A percentile compares a stretch with the other conserved stretches of the same genome.
phyloP scores from a whole-genome alignment of 345 rosid genomes.

The Lumnitzera littorea region DNA sequence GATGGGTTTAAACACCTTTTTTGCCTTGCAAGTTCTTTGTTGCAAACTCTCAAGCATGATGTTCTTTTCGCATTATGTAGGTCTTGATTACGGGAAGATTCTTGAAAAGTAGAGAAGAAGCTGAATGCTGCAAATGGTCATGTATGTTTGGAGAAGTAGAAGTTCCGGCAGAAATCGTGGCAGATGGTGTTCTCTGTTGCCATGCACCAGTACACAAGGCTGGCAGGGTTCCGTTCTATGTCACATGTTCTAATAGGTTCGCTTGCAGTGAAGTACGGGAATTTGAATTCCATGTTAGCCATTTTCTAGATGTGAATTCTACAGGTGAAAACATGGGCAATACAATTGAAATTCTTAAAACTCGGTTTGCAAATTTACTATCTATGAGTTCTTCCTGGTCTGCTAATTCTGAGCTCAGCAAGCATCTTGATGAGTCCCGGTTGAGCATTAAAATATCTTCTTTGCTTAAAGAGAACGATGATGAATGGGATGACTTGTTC shows the following conservation, averaged over 20 bases:
- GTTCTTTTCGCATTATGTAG: slow-evolving; percentile 26
- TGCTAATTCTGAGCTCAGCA: slow-evolving; percentile 14
- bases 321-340: slow-evolving; percentile 14
- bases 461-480: slow-evolving; percentile 53
- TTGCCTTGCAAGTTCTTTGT: neutral
- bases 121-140: slow-evolving; percentile 55
- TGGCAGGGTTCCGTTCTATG: slow-evolving; percentile 83
- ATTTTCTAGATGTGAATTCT: slow-evolving; percentile 24
- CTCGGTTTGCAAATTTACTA: slow-evolving; percentile 56
- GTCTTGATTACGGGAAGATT: slow-evolving; percentile 71
- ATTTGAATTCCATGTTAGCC: slow-evolving; percentile 56
- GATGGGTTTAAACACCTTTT: neutral
- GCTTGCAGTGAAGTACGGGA: slow-evolving; percentile 98
- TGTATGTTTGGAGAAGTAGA: slow-evolving; percentile 99
- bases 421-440: slow-evolving; percentile 28
- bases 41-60: too few species aligned
- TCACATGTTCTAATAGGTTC: slow-evolving; percentile 82
- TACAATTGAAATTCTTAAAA: slow-evolving; percentile 34
- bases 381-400: slow-evolving; percentile 29
- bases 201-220: slow-evolving; percentile 54
- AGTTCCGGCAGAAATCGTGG: slow-evolving; percentile 80
- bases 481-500: slow-evolving; percentile 53
- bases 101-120: slow-evolving; percentile 50
- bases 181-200: slow-evolving; percentile 77
- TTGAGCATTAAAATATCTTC: slow-evolving; percentile 53